Percentiles rank a stretch among this genome's conserved stretches.
These are phyloP conservation scores for Haberlea rhodopensis DNA, from an alignment of 257 asterid species.

Conservation along the genomic window DNA sequence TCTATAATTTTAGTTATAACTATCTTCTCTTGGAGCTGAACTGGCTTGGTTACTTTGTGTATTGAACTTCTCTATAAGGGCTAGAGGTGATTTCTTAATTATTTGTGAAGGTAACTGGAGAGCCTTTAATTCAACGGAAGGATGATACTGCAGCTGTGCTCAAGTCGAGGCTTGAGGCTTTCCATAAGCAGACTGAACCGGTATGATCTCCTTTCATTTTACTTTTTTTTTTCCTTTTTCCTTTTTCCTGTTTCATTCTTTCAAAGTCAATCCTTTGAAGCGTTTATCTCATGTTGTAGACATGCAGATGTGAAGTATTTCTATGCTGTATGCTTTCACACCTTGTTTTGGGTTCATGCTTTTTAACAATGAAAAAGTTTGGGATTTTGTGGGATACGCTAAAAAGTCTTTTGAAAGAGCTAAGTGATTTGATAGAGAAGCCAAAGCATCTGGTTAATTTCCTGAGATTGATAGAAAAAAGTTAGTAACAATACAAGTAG, in stretches of 20 bases:
- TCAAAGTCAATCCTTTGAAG: not conserved
- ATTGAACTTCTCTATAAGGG: not conserved
- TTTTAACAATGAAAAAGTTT: too few relatives aligned
- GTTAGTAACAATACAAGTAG: not conserved
- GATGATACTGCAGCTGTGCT: constrained; percentile 93
- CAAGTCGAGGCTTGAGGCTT: constrained; percentile 90
- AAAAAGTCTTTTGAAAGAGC: not conserved
- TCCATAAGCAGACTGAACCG: constrained; percentile 90
- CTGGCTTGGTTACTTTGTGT: constrained; percentile 10
- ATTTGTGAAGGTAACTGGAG: constrained; percentile 64
- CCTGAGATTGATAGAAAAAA: too few relatives aligned
- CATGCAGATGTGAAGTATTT: not conserved
- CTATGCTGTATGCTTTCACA: not conserved
- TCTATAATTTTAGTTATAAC: not conserved
- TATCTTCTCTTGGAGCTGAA: constrained; percentile 10
- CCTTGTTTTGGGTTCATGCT: not conserved
- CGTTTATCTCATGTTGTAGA: not conserved
- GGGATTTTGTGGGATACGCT: not conserved
- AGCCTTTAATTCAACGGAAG: constrained; percentile 86
- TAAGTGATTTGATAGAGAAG: not conserved
- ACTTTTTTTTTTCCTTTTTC: not conserved
- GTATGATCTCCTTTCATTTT: constrained; percentile 34
- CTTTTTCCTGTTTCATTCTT: not conserved
- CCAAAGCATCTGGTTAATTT: not conserved
- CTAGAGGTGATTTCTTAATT: constrained; percentile 26